These are phyloP conservation scores for Trypanosomatidae sp. DNA, from an alignment of 208 protist genomes.

Conservation along the genomic window DNA sequence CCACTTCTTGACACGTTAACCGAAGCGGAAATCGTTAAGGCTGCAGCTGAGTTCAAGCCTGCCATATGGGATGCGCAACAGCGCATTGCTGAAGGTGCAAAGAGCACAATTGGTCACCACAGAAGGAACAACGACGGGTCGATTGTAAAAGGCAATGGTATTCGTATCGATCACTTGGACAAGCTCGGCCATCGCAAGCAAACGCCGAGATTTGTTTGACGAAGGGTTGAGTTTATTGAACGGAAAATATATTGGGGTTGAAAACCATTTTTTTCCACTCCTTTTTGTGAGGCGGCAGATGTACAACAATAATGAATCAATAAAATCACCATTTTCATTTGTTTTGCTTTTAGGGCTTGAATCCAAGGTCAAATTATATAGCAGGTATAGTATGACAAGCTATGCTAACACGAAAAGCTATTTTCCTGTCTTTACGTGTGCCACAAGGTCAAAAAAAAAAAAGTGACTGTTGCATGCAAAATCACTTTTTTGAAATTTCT, in stretches of 20 bases:
- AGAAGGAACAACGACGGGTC: conserved; percentile 13
- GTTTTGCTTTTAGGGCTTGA: not conserved
- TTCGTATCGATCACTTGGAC: conserved; percentile 78
- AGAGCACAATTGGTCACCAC: conserved; percentile 19
- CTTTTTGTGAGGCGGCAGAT: not conserved
- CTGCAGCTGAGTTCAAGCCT: conserved; percentile 51
- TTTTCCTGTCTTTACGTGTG: not conserved
- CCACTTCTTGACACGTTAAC: conserved; percentile 74
- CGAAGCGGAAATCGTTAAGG: conserved; percentile 49
- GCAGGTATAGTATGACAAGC: not conserved
- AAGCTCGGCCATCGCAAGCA: conserved; percentile 61
- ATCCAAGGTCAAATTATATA: not conserved
- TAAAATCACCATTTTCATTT: not conserved
- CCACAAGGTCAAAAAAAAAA: not conserved
- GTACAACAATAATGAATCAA: not conserved
- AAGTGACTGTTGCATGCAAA: not conserved
- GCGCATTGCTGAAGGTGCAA: conserved; percentile 44
- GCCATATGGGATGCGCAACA: conserved; percentile 61
- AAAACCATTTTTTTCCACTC: not conserved
- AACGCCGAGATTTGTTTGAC: conserved; percentile 14
- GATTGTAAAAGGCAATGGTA: conserved; percentile 43
- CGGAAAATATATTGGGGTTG: not conserved
- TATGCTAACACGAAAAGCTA: not conserved
- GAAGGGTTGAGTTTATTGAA: conserved; percentile 3
- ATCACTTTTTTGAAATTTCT: not conserved